Conservation (phyloP, 164 flowering plant genomes). For the Vitis labrusca region DNA sequence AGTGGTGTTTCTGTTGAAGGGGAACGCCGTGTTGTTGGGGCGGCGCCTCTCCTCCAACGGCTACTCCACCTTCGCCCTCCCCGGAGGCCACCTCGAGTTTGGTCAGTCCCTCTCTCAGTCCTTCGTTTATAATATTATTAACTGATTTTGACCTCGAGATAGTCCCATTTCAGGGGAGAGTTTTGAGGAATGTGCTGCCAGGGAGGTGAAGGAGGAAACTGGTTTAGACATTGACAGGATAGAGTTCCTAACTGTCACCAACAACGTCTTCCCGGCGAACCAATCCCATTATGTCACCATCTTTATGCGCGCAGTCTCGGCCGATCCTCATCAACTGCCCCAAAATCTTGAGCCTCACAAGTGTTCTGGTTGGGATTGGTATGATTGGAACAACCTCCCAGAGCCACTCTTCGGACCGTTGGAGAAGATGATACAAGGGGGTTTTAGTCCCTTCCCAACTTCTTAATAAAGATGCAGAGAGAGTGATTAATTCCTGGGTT, state of each 20-base stretch:
- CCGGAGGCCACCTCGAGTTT: constrained; percentile 93
- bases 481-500: too few species aligned
- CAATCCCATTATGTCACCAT: constrained; percentile 56
- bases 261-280: constrained; percentile 35
- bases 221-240: constrained; percentile 58
- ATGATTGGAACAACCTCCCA: constrained; percentile 68
- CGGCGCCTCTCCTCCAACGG: constrained; percentile 58
- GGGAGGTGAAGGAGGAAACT: constrained; percentile 88
- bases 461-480: too few species aligned
- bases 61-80: constrained; percentile 65
- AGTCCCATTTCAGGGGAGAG: constrained; percentile 58
- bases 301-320: constrained; percentile 45
- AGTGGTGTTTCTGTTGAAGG: constrained; percentile 55
- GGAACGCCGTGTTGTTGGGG: constrained; percentile 52
- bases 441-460: constrained; percentile 60
- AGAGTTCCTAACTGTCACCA: constrained; percentile 65
- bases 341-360: constrained; percentile 70
- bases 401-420: constrained; percentile 64
- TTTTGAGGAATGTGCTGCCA: constrained; percentile 78
- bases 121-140: too few species aligned
- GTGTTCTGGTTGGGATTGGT: constrained; percentile 95
- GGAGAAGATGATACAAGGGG: constrained; percentile 38
- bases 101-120: constrained; percentile 34
- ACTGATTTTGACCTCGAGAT: too few species aligned
- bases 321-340: constrained; percentile 47